Base-by-base conservation (phyloP, 371 early-diverging fungal genomes). In the Haplosporangium sp. region DNA sequence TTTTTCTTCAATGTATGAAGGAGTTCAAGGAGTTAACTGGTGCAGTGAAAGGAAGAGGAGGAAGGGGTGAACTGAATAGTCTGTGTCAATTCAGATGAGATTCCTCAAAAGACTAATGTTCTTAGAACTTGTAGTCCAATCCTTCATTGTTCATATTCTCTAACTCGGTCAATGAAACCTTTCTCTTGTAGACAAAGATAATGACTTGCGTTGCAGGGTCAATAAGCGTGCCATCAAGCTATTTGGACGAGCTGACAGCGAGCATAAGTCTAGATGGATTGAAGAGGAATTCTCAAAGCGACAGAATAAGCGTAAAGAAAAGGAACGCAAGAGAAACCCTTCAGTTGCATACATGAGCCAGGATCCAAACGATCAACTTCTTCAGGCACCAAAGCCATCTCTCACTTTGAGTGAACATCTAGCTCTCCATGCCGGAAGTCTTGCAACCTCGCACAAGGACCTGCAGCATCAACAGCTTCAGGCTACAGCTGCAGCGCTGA, bases 191-290 rank as follows among this genome's bases (percentile, higher is more conserved):
- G 91, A 93, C 84, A 93, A 94, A 76, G 93, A 94, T 75, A 94
- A 94, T 76, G 94, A 94, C 78, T 76, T 94, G 47, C 87, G 94
- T 10, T 94, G 94, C 76, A 91, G 94, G 56, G 94, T 94, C 52
- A 94, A 92, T 74, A 94, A 93, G 83, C 86, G 94, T 5, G 94
- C 94, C 1, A 88, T 86, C 70, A 90, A 92, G 72, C 61, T 94
- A 44, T 91, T 89, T 78, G 94, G 92, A 56, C 86, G 86, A 59
- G 87, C 83, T 1, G 79, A 87, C 27, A 88, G 88, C 11, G 90
- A 87, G 19, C 86, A 83, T 59, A 94, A 94, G 76, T 81, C 83
- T 4, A 85, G 85, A 11, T 94, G 94, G 94, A 88, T 90, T 4
- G 88, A 88, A 44, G 93, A 91, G 64, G 94, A 94, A 82, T 94